A percentile compares a stretch with the other conserved stretches of the same genome.
phyloP scores from a whole-genome alignment of 2,329 filamentous ascomycete genomes.

The Madurella mycetomatis region DNA sequence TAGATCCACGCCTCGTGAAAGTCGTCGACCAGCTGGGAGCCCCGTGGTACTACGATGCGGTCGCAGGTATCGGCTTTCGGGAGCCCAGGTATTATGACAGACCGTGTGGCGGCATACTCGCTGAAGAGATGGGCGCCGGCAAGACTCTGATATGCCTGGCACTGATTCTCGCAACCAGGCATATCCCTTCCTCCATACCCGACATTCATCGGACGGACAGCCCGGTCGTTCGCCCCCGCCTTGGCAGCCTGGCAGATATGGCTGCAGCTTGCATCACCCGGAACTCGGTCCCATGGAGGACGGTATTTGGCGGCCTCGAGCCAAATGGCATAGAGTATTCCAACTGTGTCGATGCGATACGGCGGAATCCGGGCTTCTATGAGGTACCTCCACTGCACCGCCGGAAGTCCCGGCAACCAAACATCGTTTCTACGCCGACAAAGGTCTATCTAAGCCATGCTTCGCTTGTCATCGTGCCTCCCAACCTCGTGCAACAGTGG shows the following conservation, averaged over 20 bases:
- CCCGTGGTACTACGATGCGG: constrained; percentile 66
- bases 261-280: constrained; percentile 65
- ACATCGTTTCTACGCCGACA: constrained; percentile 32
- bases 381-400: constrained; percentile 44
- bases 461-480: constrained; percentile 75
- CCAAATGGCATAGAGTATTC: constrained; percentile 46
- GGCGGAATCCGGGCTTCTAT: constrained; percentile 57
- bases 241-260: constrained; percentile 70
- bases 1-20: constrained; percentile 69
- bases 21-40: constrained; percentile 57
- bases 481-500: constrained; percentile 84
- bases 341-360: constrained; percentile 52
- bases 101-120: constrained; percentile 70
- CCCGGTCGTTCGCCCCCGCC: constrained; percentile 37
- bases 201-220: constrained; percentile 49
- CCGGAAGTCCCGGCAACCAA: constrained; percentile 33
- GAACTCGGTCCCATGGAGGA: constrained; percentile 65
- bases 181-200: constrained; percentile 63
- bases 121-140: constrained; percentile 76
- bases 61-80: constrained; percentile 56
- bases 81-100: constrained; percentile 71
- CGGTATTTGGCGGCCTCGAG: constrained; percentile 52
- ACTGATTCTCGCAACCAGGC: constrained; percentile 69
- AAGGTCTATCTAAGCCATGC: constrained; percentile 61
- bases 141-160: constrained; percentile 86